Evolutionary conservation across 441 rosid species (phyloP).

Genomic region (Breynia disticha): DNA sequence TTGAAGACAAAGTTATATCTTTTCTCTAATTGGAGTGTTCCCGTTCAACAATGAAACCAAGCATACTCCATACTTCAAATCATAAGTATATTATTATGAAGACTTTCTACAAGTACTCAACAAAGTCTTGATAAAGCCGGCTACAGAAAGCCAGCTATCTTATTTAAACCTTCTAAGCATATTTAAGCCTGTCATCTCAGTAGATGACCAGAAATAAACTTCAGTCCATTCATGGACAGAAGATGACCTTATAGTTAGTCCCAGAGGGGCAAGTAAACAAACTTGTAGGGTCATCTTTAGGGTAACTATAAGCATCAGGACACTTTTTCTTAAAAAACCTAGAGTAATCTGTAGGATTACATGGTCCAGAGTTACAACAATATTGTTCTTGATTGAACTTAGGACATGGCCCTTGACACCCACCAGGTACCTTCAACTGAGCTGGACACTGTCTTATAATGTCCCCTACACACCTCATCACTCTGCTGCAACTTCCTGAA

Average conservation of each 20-base stretch:
- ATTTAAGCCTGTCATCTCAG: too few relatives aligned
- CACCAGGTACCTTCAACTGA: conserved; percentile 21
- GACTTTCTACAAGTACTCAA: too few relatives aligned
- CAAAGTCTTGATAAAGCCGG: too few relatives aligned
- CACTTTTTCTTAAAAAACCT: conserved; percentile 35
- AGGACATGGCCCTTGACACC: conserved; percentile 40
- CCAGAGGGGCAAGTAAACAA: conserved; percentile 37
- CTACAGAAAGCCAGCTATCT: too few relatives aligned
- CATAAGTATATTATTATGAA: too few relatives aligned
- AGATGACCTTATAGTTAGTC: conserved; percentile 21
- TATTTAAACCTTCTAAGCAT: too few relatives aligned
- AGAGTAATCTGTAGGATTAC: conserved; percentile 18
- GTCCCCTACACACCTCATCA: conserved; percentile 18
- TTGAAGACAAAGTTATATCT: too few relatives aligned
- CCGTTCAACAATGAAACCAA: too few relatives aligned
- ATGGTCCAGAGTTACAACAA: conserved; percentile 33
- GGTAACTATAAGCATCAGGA: conserved; percentile 41
- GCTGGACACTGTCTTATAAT: conserved; percentile 29
- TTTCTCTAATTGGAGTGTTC: too few relatives aligned
- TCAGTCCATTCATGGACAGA: conserved; percentile 13
- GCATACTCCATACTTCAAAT: too few relatives aligned
- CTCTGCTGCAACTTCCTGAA: conserved; percentile 12
- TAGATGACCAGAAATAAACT: too few relatives aligned
- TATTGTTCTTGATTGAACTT: conserved; percentile 26
- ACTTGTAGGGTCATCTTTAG: conserved; percentile 40